A percentile compares a stretch with the other conserved stretches of the same genome.
These are phyloP conservation scores for Leishmania turanica DNA, from an alignment of 208 protist species.

Conservation along the genomic window DNA sequence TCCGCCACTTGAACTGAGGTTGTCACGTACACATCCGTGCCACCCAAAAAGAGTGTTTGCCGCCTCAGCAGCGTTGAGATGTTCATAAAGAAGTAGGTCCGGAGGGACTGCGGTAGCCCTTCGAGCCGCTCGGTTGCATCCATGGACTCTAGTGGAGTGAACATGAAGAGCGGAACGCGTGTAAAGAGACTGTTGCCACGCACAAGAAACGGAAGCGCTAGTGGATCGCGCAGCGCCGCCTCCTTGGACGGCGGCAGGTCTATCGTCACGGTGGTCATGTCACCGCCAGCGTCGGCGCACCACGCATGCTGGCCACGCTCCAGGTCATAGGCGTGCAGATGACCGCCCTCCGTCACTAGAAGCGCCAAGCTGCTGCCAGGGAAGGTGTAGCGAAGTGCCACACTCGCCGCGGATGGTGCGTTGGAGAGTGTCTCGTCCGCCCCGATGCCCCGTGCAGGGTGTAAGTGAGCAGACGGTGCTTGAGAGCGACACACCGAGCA, in stretches of 20 bases:
- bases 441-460: neutral
- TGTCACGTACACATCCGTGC: constrained; percentile 73
- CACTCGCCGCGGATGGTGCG: neutral
- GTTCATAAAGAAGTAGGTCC: constrained; percentile 71
- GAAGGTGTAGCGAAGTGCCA: constrained; percentile 49
- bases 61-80: constrained; percentile 70
- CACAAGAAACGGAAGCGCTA: constrained; percentile 73
- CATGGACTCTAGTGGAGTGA: neutral
- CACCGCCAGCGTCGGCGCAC: constrained; percentile 38
- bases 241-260: constrained; percentile 29
- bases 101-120: constrained; percentile 14
- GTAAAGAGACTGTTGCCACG: constrained; percentile 70
- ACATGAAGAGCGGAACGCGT: constrained; percentile 24
- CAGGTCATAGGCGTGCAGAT: constrained; percentile 47
- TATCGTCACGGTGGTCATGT: constrained; percentile 30
- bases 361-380: constrained; percentile 40
- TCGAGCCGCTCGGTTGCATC: constrained; percentile 6
- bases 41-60: constrained; percentile 39
- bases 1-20: constrained; percentile 54
- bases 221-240: constrained; percentile 37
- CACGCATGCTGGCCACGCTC: constrained; percentile 39
- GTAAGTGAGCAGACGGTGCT: neutral
- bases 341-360: constrained; percentile 49
- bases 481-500: neutral
- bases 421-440: neutral